Evolutionary conservation across 2,329 filamentous ascomycete species (phyloP).

Genomic region (Venturia oleaginea): DNA sequence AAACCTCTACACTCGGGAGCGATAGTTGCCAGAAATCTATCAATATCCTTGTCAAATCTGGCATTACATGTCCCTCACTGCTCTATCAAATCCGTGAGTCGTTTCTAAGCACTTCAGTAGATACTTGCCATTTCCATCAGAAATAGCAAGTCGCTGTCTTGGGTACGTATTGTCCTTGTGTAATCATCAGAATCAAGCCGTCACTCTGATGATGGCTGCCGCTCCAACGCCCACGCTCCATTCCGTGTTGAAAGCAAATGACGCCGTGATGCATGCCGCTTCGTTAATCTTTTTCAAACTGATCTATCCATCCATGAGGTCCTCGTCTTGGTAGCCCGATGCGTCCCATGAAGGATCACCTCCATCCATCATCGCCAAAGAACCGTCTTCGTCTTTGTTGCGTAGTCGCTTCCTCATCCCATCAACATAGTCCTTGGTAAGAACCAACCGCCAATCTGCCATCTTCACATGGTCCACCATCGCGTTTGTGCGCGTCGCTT

Average conservation of each 20-base stretch:
- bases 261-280: not conserved
- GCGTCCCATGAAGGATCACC: not conserved
- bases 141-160: not conserved
- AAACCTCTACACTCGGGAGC: too few species aligned
- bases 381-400: constrained; percentile 8
- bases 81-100: not conserved
- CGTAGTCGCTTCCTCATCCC: constrained; percentile 34
- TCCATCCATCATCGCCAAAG: not conserved
- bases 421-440: constrained; percentile 52
- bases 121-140: not conserved
- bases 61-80: not conserved
- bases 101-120: not conserved
- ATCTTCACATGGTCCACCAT: constrained; percentile 45
- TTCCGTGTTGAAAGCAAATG: constrained; percentile 3
- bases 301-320: constrained; percentile 12
- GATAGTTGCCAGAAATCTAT: too few species aligned
- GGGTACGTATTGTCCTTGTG: not conserved
- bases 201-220: not conserved
- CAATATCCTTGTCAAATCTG: not conserved
- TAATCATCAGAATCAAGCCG: not conserved
- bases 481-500: constrained; percentile 40
- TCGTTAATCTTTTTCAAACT: not conserved
- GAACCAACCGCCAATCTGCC: constrained; percentile 45
- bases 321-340: constrained; percentile 8
- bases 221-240: not conserved